Percentiles rank a stretch among this genome's conserved stretches.
Evolutionary conservation across 2,329 filamentous ascomycete genomes (phyloP).

Genomic region (Curvularia lunata): DNA sequence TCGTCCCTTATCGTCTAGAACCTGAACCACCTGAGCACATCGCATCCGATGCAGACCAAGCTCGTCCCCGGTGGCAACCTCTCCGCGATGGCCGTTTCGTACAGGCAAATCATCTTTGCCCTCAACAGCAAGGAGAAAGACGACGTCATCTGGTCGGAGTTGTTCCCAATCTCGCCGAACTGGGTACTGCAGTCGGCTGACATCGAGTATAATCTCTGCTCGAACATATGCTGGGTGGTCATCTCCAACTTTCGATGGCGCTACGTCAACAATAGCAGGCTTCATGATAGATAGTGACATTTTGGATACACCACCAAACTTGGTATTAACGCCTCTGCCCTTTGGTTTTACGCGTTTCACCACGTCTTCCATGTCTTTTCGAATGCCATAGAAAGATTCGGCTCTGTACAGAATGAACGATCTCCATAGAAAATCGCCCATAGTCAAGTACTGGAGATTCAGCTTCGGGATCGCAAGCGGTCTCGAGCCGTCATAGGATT

Average conservation of each 20-base stretch:
- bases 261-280: constrained; percentile 84
- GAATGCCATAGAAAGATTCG: constrained; percentile 92
- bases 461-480: constrained; percentile 92
- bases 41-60: constrained; percentile 74
- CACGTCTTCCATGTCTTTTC: constrained; percentile 85
- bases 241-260: constrained; percentile 82
- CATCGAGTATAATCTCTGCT: constrained; percentile 84
- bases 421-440: constrained; percentile 96
- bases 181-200: constrained; percentile 76
- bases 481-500: constrained; percentile 83
- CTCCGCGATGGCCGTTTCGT: constrained; percentile 61
- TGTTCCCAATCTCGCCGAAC: constrained; percentile 89
- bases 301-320: constrained; percentile 83
- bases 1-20: constrained; percentile 84
- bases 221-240: constrained; percentile 82
- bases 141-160: constrained; percentile 82
- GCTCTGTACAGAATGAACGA: constrained; percentile 87
- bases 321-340: constrained; percentile 67
- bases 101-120: constrained; percentile 60
- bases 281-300: constrained; percentile 91
- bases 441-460: constrained; percentile 92
- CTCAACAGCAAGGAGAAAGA: constrained; percentile 83
- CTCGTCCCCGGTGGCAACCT: constrained; percentile 61
- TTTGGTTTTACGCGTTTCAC: constrained; percentile 79
- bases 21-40: constrained; percentile 82